phyloP scores from a whole-genome alignment of 805 yeast genomes.

The Lipomyces kockii region DNA sequence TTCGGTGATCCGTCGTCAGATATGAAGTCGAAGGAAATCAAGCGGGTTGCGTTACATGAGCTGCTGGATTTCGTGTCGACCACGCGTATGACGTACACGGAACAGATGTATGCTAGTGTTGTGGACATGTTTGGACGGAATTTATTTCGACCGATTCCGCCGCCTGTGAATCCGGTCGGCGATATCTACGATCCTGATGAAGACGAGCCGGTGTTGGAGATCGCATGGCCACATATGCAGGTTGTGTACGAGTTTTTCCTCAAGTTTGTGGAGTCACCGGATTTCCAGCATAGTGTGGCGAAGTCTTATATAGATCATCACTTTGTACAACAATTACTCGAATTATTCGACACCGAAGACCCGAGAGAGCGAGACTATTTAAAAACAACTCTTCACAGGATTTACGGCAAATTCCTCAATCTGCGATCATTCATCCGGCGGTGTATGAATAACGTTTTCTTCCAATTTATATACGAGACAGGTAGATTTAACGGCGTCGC shows the following conservation, averaged over 20 bases:
- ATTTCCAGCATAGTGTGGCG: conserved; percentile 90
- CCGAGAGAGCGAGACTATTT: conserved; percentile 94
- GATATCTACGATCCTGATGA: conserved; percentile 97
- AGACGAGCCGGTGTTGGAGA: conserved; percentile 95
- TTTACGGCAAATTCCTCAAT: conserved; percentile 91
- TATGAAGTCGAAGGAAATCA: conserved; percentile 89
- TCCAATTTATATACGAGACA: conserved; percentile 93
- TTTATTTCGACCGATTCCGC: conserved; percentile 94
- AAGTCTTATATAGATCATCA: conserved; percentile 92
- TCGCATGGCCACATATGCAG: conserved; percentile 99
- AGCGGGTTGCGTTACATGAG: conserved; percentile 84
- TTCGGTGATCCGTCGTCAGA: conserved; percentile 92
- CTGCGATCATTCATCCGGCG: conserved; percentile 89
- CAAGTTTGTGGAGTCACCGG: conserved; percentile 91
- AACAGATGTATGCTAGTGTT: conserved; percentile 86
- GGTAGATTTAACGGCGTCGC: conserved; percentile 95
- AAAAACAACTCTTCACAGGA: conserved; percentile 92
- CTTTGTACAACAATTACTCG: conserved; percentile 79
- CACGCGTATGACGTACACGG: conserved; percentile 82
- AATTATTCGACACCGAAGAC: conserved; percentile 93
- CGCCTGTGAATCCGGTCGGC: conserved; percentile 96
- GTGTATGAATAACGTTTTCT: conserved; percentile 86
- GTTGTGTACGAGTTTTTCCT: conserved; percentile 92
- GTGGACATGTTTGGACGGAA: conserved; percentile 88
- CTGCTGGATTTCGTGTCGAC: conserved; percentile 84